phyloP scores from a whole-genome alignment of 768 basidiomycete species.

The Floccularia luteovirens region DNA sequence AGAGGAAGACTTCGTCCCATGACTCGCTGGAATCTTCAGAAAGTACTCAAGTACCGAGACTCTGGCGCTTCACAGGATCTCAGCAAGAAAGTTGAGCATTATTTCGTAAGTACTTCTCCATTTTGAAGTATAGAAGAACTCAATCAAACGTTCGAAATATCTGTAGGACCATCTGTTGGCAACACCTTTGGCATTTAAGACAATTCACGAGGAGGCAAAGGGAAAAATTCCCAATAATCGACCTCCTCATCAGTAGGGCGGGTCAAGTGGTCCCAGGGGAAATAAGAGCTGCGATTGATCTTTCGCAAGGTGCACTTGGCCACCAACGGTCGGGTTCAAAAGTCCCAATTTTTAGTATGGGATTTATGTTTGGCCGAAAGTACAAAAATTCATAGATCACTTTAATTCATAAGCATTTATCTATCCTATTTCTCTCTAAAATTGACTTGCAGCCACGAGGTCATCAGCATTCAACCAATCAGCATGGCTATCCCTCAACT shows the following conservation, averaged over 20 bases:
- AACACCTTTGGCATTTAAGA: conserved; percentile 45
- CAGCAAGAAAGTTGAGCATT: conserved; percentile 47
- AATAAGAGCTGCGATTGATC: conserved; percentile 40
- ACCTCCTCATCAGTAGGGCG: conserved; percentile 30
- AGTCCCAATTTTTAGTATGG: conserved; percentile 17
- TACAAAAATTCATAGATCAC: conserved; percentile 15
- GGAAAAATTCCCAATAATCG: conserved; percentile 20
- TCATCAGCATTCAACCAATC: conserved; percentile 51
- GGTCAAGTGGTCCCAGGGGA: conserved; percentile 57
- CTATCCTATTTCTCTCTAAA: conserved; percentile 12
- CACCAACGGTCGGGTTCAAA: conserved; percentile 14
- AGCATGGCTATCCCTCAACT: conserved; percentile 31
- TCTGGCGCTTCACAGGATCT: conserved; percentile 38
- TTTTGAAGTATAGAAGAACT: no score
- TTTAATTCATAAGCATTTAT: conserved; percentile 4
- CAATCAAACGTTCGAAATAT: conserved; percentile 6
- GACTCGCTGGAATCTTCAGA: conserved; percentile 73
- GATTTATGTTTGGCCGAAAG: conserved; percentile 23
- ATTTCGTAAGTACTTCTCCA: conserved; percentile 48
- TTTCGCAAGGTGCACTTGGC: conserved; percentile 48
- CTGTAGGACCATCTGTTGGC: conserved; percentile 63
- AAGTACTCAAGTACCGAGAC: conserved; percentile 56
- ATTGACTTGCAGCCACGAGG: conserved; percentile 30
- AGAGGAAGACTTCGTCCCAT: conserved; percentile 44
- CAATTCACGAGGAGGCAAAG: conserved; percentile 36